A percentile compares a stretch with the other conserved stretches of the same genome.
Evolutionary conservation across 805 yeast genomes (phyloP).

Genomic region (Candida khao-thaluensis): DNA sequence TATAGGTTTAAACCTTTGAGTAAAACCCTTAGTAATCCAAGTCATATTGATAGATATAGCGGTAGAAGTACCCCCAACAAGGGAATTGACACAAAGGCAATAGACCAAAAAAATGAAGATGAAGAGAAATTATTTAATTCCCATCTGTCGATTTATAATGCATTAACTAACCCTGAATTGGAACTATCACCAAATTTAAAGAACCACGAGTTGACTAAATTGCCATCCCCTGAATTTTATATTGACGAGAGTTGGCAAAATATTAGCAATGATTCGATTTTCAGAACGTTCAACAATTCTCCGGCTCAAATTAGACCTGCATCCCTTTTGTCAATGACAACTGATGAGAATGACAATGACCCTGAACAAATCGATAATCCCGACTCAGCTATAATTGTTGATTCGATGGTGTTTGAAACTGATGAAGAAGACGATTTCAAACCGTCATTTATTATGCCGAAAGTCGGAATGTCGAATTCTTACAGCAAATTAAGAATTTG

Average conservation of each 20-base stretch:
- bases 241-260: conserved; percentile 30
- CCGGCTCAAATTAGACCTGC: conserved; percentile 14
- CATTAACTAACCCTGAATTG: conserved; percentile 40
- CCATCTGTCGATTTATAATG: conserved; percentile 39
- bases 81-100: background rate
- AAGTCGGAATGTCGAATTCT: conserved; percentile 11
- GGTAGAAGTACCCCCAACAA: background rate
- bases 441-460: conserved; percentile 39
- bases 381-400: background rate
- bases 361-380: background rate
- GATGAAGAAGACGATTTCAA: conserved; percentile 35
- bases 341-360: conserved; percentile 16
- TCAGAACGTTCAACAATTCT: conserved; percentile 13
- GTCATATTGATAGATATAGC: background rate
- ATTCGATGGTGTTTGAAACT: conserved; percentile 39
- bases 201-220: conserved; percentile 10
- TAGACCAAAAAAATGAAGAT: background rate
- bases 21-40: conserved; percentile 2
- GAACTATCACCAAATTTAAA: conserved; percentile 19
- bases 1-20: conserved; percentile 4
- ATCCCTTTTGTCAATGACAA: conserved; percentile 15
- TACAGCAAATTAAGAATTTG: conserved; percentile 2
- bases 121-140: conserved; percentile 30
- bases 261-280: conserved; percentile 21
- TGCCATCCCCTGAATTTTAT: conserved; percentile 7